Conservation (phyloP, 192 early-diverging fungal species). For the Phlyctochytrium bullatum region DNA sequence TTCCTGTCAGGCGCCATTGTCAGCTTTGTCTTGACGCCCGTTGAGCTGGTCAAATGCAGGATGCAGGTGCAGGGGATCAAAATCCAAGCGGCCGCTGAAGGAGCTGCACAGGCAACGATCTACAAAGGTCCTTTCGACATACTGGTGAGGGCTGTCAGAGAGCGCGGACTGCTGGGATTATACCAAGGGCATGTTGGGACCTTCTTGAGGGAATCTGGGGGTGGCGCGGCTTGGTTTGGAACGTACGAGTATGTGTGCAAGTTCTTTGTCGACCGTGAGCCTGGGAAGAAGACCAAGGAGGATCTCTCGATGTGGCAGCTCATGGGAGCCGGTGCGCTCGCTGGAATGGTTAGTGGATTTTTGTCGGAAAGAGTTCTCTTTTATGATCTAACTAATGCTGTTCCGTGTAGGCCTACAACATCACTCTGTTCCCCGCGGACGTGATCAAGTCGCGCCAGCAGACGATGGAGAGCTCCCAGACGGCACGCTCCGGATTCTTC, state of each 20-base stretch:
- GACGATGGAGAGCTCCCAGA: constrained; percentile 45
- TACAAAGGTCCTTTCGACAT: constrained; percentile 58
- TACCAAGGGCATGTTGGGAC: constrained; percentile 82
- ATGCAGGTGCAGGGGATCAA: constrained; percentile 84
- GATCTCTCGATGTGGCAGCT: constrained; percentile 72
- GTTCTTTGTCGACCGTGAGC: constrained; percentile 42
- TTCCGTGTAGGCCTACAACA: constrained; percentile 22
- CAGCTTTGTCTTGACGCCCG: constrained; percentile 87
- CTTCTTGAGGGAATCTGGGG: constrained; percentile 81
- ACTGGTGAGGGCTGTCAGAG: constrained; percentile 47
- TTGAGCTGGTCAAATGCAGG: constrained; percentile 96
- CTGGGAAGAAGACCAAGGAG: constrained; percentile 47
- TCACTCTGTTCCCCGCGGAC: constrained; percentile 86
- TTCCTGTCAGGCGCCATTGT: constrained; percentile 81
- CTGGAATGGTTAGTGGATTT: constrained; percentile 83
- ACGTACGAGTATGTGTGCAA: constrained; percentile 79
- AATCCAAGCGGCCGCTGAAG: constrained; percentile 2
- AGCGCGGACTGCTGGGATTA: constrained; percentile 64
- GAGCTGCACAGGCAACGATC: background rate
- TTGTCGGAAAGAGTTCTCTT: constrained; percentile 3
- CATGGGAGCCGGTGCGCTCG: constrained; percentile 84
- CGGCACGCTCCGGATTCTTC: constrained; percentile 46
- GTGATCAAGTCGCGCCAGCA: constrained; percentile 94
- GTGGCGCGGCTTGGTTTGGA: constrained; percentile 97
- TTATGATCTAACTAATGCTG: constrained; percentile 5